Conservation (phyloP, 305 asterid genomes). For the Caryopteris hybrid region DNA sequence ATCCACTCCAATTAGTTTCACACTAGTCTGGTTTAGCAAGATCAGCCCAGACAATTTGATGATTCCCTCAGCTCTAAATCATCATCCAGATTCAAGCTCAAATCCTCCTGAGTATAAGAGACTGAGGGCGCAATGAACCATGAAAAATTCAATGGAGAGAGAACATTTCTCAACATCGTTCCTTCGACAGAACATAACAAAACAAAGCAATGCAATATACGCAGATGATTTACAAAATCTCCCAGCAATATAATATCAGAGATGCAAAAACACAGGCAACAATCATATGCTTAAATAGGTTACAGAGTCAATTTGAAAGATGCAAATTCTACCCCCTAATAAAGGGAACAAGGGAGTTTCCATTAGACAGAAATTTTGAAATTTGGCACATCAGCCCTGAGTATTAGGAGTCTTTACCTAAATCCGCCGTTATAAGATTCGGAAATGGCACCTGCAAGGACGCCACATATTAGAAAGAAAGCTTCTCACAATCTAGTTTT, state of each 20-base stretch:
- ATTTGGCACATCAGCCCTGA: neutral
- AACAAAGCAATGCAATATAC: neutral
- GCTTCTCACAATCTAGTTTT: neutral
- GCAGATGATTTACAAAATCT: neutral
- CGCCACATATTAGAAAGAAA: slow-evolving; percentile 7
- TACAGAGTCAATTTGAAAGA: neutral
- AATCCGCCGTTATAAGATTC: slow-evolving; percentile 35
- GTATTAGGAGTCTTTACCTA: neutral
- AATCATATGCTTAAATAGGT: neutral
- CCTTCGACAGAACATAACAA: neutral
- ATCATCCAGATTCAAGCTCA: no score
- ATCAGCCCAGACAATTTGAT: no score
- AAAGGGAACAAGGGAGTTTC: neutral
- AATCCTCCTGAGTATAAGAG: no score
- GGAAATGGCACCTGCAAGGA: slow-evolving; percentile 74
- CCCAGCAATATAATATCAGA: neutral
- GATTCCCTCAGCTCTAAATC: no score
- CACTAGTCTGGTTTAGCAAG: no score
- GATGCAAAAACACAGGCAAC: neutral
- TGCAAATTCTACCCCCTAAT: neutral
- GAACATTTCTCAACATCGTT: neutral
- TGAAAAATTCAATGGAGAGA: no score
- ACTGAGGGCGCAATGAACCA: no score
- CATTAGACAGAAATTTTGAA: neutral
- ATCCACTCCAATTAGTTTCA: no score